Evolutionary conservation across 1,284 basidiomycete species (phyloP), one percentile per base, ranked within the genome.

Genomic region (Ceratobasidium sp.): DNA sequence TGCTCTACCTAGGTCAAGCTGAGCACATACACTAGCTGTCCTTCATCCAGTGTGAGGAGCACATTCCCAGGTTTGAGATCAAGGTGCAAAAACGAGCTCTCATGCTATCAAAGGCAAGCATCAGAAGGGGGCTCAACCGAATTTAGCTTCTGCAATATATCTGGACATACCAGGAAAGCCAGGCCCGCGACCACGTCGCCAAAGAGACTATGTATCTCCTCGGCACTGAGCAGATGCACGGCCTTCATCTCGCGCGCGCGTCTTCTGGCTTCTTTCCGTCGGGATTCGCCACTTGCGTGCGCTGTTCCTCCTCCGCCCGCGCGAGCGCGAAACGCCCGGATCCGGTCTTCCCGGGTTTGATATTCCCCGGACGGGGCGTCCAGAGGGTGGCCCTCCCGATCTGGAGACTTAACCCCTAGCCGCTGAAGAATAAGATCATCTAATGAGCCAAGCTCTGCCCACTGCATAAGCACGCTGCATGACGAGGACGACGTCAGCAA

Each of bases 51-150:
- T 12, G 95, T 95, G 49, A 98, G 78, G 4, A 98, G 80, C 1
- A 97, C 92, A 75, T 98, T 98, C 4, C 92, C 94, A 13, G 94
- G 94, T 77, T 97, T 96, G 72, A 96, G 80, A 75, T 97, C 95
- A 3, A 97, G 85, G 77, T 98, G 95, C 34, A 98, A 77, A 45
- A 97, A 93, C 0, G 91, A 91, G 74, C 87, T 90, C 70, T 88
- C 85, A 74, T 96, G 93, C 92, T 94, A 73, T 1, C 38, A 8
- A 74, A 53, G 42, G 12, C 58, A 38, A 58, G 40, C n/a, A 31
- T 32, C 56, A 34, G 31, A 22, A 25, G 8, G 29, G 50, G 25
- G 25, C 32, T 6, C 22, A 42, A 15, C 62, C 15, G 27, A 42
- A 10, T 38, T 17, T 32, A 42, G 32, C 49, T 20, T 15, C 27